Conservation (phyloP, 306 rosid genomes). For the Hylodesmum podocarpum region DNA sequence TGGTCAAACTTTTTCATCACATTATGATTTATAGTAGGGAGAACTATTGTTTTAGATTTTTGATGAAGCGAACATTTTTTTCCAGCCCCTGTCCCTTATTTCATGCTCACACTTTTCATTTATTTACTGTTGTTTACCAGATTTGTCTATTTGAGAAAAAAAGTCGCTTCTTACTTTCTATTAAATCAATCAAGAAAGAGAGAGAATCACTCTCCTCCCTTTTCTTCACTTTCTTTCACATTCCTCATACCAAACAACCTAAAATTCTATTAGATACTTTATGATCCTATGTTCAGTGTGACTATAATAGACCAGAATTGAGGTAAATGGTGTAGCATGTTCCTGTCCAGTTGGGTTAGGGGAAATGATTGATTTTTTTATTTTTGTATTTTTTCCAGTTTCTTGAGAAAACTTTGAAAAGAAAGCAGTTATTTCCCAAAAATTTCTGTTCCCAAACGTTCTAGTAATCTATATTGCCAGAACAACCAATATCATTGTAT, state of each 20-base stretch:
- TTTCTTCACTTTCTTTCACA: background rate
- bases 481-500: background rate
- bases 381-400: background rate
- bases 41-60: background rate
- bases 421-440: background rate
- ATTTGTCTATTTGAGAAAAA: background rate
- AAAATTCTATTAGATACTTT: background rate
- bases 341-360: background rate
- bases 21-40: background rate
- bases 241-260: background rate
- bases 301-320: background rate
- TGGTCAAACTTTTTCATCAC: background rate
- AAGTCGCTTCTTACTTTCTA: background rate
- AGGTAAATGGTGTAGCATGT: background rate
- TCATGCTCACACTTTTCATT: background rate
- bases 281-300: background rate
- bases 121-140: background rate
- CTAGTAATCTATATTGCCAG: background rate
- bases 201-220: background rate
- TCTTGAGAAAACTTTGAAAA: background rate
- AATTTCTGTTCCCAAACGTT: background rate
- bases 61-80: background rate
- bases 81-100: background rate
- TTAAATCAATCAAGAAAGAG: background rate
- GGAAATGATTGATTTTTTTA: background rate